A percentile compares a stretch with the other conserved stretches of the same genome.
Conservation (phyloP, 257 asterid species). For the Solanum peruvianum region DNA sequence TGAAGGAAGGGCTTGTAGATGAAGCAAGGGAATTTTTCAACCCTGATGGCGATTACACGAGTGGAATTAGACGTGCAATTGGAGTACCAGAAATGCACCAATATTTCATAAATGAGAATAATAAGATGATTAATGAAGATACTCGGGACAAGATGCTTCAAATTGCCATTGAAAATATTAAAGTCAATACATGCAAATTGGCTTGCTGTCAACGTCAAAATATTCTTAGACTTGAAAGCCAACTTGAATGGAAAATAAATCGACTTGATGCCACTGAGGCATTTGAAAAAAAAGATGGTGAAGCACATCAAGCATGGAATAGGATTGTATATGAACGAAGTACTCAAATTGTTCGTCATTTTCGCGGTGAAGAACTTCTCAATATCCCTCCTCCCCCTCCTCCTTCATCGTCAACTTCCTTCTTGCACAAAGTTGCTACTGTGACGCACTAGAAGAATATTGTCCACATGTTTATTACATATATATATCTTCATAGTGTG, state of each 20-base stretch:
- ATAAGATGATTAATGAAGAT: neutral
- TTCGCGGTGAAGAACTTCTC: conserved; percentile 22
- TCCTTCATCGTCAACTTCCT: conserved; percentile 1
- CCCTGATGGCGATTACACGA: conserved; percentile 34
- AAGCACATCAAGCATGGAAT: conserved; percentile 54
- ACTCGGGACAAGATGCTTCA: conserved; percentile 11
- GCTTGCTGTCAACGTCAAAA: conserved; percentile 45
- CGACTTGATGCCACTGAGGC: conserved; percentile 69
- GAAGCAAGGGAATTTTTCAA: conserved; percentile 46
- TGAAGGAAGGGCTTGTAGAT: conserved; percentile 41
- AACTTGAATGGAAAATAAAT: conserved; percentile 34
- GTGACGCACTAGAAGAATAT: neutral
- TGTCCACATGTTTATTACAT: neutral
- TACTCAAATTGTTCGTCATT: conserved; percentile 28
- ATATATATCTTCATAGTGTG: neutral
- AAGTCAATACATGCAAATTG: conserved; percentile 42
- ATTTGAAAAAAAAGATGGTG: conserved; percentile 28
- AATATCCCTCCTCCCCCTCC: conserved; percentile 13
- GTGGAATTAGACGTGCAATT: conserved; percentile 60
- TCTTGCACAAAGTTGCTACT: neutral
- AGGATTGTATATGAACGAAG: conserved; percentile 41
- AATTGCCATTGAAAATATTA: conserved; percentile 40
- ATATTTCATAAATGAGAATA: conserved; percentile 17
- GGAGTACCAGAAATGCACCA: conserved; percentile 70
- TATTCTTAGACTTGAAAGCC: conserved; percentile 34